Evolutionary conservation across 306 rosid genomes (phyloP), one percentile per base, ranked within the genome.

Genomic region (Ammopiptanthus mongolicus): DNA sequence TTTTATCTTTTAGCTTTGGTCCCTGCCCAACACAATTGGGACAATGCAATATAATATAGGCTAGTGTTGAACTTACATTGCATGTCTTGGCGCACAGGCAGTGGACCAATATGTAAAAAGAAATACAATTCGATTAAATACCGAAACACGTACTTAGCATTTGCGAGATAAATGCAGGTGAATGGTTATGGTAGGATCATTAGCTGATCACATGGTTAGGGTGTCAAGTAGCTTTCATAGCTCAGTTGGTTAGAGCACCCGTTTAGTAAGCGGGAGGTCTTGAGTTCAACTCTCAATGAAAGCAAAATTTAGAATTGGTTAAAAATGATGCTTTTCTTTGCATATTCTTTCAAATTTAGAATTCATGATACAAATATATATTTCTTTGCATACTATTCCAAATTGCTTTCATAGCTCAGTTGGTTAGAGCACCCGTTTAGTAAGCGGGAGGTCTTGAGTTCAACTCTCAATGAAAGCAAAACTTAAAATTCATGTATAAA

Each of bases 391-490:
- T n/a, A n/a, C n/a, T n/a, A n/a, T n/a, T n/a, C n/a, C 31, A 28
- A 1, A 3, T 3, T 0, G 31, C 36, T 81, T 78, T 84, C 78
- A 77, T 81, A 81, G 85, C 85, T 84, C 85, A 78, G 79, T 80
- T 83, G 85, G 82, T 86, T 81, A 81, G 86, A 81, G 90, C 86
- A 86, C 81, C 82, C 84, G 82, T 83, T 84, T 81, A 84, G 86
- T 87, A 84, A 82, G 91, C 83, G 88, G 82, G 83, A 84, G 88
- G 91, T 82, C 84, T 74, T 84, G 88, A 88, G 85, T 85, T 85
- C 84, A 4, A 85, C 82, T 88, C 85, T 85, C 85, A 81, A 74
- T 79, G 82, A 88, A 79, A 88, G 88, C 33, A 29, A n/a, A n/a
- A n/a, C n/a, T n/a, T n/a, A n/a, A n/a, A n/a, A n/a, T n/a, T n/a